Base-by-base conservation (phyloP, 495 filamentous ascomycete species). In the Aspergillus asperescens region DNA sequence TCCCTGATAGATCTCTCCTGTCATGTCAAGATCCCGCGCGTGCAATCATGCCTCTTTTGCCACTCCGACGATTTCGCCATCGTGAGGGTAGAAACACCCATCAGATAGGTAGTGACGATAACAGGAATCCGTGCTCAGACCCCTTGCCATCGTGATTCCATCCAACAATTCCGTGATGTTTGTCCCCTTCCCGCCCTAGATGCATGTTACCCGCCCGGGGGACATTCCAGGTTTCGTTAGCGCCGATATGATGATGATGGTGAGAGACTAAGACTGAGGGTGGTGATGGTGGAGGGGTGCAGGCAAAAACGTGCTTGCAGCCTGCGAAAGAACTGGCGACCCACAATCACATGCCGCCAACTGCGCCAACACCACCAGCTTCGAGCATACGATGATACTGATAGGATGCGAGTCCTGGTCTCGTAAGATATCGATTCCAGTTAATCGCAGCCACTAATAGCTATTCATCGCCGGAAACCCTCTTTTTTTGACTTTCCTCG, bases 341-440 rank as follows among this genome's bases (percentile, higher is more conserved):
- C 57, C 57, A 41, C 57, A 50, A 56, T 60, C 57, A 60, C 57
- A 60, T 60, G 57, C 57, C 48, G 47, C 42, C 43, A 48, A 45
- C 46, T 32, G 28, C 44, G 15, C 32, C 50, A 48, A 35, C 13
- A 34, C 47, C 13, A 34, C 47, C 38, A 37, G 47, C 31, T 47
- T 20, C 16, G 29, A 38, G 50, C 7, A 46, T 50, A 42, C 31
- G 10, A 40, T 37, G 23, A 28, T 7, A 29, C 35, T 50, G 34
- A 50, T 52, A 47, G 19, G 28, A 41, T 46, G 28, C 32, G 32
- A 12, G 9, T 25, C 32, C 45, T 48, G 45, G 16, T 38, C 45
- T 48, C 45, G 45, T 48, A 48, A 48, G 32, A 19, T 39, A 39
- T 25, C 23, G 15, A 38, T 19, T 39, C 20, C 24, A 37, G 50